Evolutionary conservation across 345 rosid genomes (phyloP).

Genomic region (Theobroma cacao): DNA sequence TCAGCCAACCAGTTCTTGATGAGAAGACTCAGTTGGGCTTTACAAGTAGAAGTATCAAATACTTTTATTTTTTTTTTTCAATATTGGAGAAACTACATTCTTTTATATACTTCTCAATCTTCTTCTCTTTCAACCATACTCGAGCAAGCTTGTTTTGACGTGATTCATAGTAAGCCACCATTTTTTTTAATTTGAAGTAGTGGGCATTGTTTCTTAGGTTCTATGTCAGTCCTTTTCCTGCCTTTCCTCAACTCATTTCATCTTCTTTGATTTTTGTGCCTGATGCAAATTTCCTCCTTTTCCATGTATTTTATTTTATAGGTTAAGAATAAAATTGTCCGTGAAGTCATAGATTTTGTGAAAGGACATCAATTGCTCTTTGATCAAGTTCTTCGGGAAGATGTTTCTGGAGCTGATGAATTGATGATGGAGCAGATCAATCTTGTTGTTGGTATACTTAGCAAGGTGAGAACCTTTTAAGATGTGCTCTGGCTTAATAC

Average conservation of each 20-base stretch:
- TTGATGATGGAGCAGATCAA: constrained; percentile 80
- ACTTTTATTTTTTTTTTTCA: neutral
- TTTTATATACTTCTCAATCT: neutral
- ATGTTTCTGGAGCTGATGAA: constrained; percentile 64
- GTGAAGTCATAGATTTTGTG: constrained; percentile 77
- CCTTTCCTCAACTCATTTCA: neutral
- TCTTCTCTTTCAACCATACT: neutral
- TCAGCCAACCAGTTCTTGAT: neutral
- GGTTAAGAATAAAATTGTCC: constrained; percentile 90
- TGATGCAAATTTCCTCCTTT: neutral
- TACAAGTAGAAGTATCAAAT: neutral
- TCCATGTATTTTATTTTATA: constrained; percentile 25
- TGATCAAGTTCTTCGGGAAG: constrained; percentile 81
- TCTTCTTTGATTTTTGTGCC: neutral
- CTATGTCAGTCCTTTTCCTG: neutral
- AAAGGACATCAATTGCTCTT: constrained; percentile 74
- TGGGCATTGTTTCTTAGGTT: neutral
- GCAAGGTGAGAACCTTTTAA: constrained; percentile 55
- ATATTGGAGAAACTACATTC: neutral
- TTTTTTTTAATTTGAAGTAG: neutral
- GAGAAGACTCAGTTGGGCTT: neutral
- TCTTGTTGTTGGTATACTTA: constrained; percentile 86
- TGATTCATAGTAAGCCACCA: neutral
- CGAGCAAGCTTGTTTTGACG: constrained; percentile 1
- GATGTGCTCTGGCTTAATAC: neutral